Percentiles rank a stretch among this genome's conserved stretches.
Conservation (phyloP, 2,329 filamentous ascomycete species). For the Ampelomyces quisqualis region DNA sequence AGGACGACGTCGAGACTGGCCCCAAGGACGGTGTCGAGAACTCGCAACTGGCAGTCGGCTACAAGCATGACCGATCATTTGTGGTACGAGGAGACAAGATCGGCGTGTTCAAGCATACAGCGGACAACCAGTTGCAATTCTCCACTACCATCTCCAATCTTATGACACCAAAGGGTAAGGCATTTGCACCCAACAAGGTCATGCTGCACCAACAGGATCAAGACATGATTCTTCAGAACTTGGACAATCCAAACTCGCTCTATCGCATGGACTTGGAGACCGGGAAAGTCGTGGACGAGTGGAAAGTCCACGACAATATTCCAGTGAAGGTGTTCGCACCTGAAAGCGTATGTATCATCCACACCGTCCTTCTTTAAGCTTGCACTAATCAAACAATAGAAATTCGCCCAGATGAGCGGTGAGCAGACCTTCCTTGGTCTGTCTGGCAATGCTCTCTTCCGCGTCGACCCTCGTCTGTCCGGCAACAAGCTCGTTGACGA, state of each 20-base stretch:
- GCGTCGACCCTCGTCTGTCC: slow-evolving; percentile 84
- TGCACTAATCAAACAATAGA: too few relatives aligned
- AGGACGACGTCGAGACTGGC: slow-evolving; percentile 68
- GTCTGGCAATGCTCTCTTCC: slow-evolving; percentile 88
- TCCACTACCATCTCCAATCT: slow-evolving; percentile 97
- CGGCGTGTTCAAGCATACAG: slow-evolving; percentile 95
- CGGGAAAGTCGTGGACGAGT: slow-evolving; percentile 96
- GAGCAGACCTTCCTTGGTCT: slow-evolving; percentile 95
- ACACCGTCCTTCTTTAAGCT: too few relatives aligned
- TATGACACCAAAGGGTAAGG: slow-evolving; percentile 74
- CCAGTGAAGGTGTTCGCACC: slow-evolving; percentile 88
- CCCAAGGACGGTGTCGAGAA: slow-evolving; percentile 82
- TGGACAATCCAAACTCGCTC: slow-evolving; percentile 79
- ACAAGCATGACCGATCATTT: slow-evolving; percentile 95
- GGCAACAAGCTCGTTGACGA: slow-evolving; percentile 91
- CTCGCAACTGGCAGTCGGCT: slow-evolving; percentile 90
- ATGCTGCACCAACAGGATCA: slow-evolving; percentile 92
- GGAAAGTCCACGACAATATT: slow-evolving; percentile 97
- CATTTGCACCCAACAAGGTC: slow-evolving; percentile 93
- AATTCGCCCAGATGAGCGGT: slow-evolving; percentile 95
- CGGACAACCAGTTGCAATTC: slow-evolving; percentile 90
- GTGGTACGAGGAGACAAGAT: slow-evolving; percentile 98
- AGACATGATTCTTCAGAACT: slow-evolving; percentile 86
- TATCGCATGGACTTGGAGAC: slow-evolving; percentile 98
- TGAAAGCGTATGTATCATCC: slow-evolving; percentile 64